Percentiles rank a stretch among this genome's conserved stretches.
Conservation (phyloP, 78 protist species). For the Parvularia atlantis region DNA sequence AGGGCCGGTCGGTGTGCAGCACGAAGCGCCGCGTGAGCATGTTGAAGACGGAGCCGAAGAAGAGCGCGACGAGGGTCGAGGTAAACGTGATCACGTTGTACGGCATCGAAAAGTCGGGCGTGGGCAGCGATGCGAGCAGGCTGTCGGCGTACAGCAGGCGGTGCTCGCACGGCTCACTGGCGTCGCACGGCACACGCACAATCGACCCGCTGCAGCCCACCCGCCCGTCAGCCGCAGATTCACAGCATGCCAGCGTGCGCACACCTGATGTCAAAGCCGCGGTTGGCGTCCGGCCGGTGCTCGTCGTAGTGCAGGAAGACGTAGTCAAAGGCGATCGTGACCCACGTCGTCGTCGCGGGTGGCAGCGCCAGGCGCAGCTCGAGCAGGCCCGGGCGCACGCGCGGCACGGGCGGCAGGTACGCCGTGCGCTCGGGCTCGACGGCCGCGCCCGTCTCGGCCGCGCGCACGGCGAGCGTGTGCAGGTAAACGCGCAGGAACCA, state of each 20-base stretch:
- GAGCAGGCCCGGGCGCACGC: too few species aligned
- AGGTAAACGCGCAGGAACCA: too few species aligned
- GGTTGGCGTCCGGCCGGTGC: conserved; percentile 70
- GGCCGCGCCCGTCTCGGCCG: too few species aligned
- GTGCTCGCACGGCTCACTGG: neutral
- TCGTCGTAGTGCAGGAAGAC: conserved; percentile 47
- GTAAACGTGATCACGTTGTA: conserved; percentile 71
- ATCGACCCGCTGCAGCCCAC: neutral
- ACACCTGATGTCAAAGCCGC: conserved; percentile 65
- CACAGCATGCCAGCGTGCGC: neutral
- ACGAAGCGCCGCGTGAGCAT: conserved; percentile 25
- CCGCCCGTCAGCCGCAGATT: neutral
- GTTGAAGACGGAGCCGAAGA: conserved; percentile 49
- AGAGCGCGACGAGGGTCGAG: conserved; percentile 60
- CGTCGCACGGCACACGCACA: neutral
- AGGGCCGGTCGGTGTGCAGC: neutral
- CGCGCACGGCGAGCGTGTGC: too few species aligned
- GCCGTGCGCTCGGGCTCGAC: too few species aligned
- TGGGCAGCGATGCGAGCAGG: conserved; percentile 41
- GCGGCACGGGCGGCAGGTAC: too few species aligned
- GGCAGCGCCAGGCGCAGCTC: too few species aligned
- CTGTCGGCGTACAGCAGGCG: conserved; percentile 47
- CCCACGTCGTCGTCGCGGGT: neutral
- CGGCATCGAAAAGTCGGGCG: conserved; percentile 82
- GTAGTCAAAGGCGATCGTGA: neutral